Evolutionary conservation across 345 rosid genomes (phyloP), one percentile per base, ranked within the genome.

Genomic region (Boechera retrofracta): DNA sequence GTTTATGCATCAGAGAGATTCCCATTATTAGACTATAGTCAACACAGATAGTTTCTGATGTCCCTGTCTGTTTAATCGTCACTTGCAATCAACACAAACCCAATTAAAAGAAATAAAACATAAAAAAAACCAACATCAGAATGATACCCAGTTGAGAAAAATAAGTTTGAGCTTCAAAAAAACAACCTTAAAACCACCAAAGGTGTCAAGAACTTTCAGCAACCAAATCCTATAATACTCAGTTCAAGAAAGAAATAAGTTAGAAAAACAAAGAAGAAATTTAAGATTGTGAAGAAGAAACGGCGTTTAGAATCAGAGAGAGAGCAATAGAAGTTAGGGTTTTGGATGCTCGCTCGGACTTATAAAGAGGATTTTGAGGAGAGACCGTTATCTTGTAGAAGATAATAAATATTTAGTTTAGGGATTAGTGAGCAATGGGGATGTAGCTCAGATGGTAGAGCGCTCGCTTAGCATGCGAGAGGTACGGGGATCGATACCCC

Each of bases 361-460:
- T 44, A 74, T 64, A 55, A 1, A 64, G 64, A 64, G 44, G 45
- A 28, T 36, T 36, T 2, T 36, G 1, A 8, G 10, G 44, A 4
- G 13, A 10, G 44, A 42, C 47, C 47, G 47, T 42, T 12, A 12
- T 42, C 15, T 11, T 4, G 0, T 11, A 42, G 2, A 11, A 1
- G 11, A 11, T 0, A 11, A 8, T 33, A n/a, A 4, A 33, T 58
- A 0, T 0, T 0, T 7, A 1, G 0, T 6, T 2, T 0, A 26
- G 9, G 4, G 2, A 13, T 6, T 0, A 0, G 2, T 0, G 0
- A 58, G 0, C 15, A 52, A 21, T 7, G 91, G 89, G 91, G 89
- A 84, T 86, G 89, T 88, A 87, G 92, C 91, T 93, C 94, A 90
- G 87, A 87, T 90, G 97, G 91, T 87, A 89, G 93, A 89, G 91